Evolutionary conservation across 495 filamentous ascomycete species (phyloP).

Genomic region (Lasiosphaeria miniovina): DNA sequence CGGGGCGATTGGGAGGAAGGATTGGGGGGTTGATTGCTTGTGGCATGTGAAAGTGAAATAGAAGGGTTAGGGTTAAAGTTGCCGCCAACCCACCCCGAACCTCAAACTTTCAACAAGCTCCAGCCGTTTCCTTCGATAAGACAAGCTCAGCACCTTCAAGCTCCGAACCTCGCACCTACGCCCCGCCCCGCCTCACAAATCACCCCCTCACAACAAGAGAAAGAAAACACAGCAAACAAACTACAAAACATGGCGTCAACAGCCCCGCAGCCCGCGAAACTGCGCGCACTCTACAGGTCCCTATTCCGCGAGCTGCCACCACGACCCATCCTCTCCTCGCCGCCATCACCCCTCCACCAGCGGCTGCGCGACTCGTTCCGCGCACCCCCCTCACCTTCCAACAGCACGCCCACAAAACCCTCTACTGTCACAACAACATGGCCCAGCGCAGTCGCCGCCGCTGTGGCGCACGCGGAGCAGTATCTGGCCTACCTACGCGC

Average conservation of each 20-base stretch:
- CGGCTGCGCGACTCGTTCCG: slow-evolving; percentile 55
- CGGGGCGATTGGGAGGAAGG: no score
- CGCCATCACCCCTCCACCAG: slow-evolving; percentile 57
- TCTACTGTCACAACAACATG: slow-evolving; percentile 10
- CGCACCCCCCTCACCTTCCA: slow-evolving; percentile 4
- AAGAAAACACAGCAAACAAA: no score
- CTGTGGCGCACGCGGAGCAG: slow-evolving; percentile 66
- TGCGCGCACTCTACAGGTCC: slow-evolving; percentile 80
- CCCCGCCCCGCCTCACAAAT: not conserved
- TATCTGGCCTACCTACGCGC: slow-evolving; percentile 74
- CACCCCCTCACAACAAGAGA: slow-evolving; percentile 1
- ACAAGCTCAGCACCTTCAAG: not conserved
- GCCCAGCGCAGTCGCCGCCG: not conserved
- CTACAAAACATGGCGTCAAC: slow-evolving; percentile 2
- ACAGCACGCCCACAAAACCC: not conserved
- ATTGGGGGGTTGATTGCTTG: no score
- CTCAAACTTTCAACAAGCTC: slow-evolving; percentile 3
- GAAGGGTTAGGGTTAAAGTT: slow-evolving; percentile 20
- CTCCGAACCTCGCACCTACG: no score
- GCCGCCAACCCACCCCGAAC: no score
- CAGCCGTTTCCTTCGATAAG: not conserved
- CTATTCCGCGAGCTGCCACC: slow-evolving; percentile 89
- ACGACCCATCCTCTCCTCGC: slow-evolving; percentile 51
- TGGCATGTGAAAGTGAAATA: no score
- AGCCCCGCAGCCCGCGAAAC: slow-evolving; percentile 32